Conservation (phyloP, 306 rosid genomes). For the Casuarina glauca region DNA sequence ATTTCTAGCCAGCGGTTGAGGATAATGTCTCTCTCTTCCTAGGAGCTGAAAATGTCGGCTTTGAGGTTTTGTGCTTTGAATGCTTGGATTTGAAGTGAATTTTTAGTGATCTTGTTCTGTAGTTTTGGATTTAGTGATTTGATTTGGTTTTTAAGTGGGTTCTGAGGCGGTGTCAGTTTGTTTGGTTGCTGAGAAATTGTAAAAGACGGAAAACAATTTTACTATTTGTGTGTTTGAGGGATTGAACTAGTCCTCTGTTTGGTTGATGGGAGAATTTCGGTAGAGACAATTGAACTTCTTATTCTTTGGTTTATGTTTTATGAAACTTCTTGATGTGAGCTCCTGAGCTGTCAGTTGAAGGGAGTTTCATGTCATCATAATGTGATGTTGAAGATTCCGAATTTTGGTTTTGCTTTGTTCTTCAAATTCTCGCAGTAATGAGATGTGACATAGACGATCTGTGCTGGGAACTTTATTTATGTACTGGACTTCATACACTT, state of each 20-base stretch:
- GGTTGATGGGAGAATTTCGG: constrained; percentile 10
- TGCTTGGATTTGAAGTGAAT: constrained; percentile 22
- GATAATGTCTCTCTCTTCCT: neutral
- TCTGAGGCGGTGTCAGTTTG: constrained; percentile 12
- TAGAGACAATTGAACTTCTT: neutral
- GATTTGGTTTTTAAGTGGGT: constrained; percentile 21
- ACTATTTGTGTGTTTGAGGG: constrained; percentile 1
- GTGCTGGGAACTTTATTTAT: neutral
- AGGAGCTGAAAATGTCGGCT: constrained; percentile 6
- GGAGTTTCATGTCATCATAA: neutral
- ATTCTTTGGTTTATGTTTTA: neutral
- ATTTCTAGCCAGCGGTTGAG: constrained; percentile 1
- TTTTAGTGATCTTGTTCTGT: constrained; percentile 9
- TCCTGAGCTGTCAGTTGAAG: neutral
- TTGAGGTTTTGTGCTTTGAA: neutral
- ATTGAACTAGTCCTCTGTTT: constrained; percentile 7
- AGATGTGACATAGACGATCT: constrained; percentile 13
- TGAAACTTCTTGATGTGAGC: neutral
- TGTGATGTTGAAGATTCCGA: constrained; percentile 5
- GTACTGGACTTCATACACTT: neutral
- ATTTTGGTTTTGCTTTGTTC: constrained; percentile 4
- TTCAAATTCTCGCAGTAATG: neutral
- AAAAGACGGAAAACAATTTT: neutral
- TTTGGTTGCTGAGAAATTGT: constrained; percentile 24
- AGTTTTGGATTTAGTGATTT: constrained; percentile 16